These are phyloP conservation scores for Candida saitoana DNA, from an alignment of 805 yeast species.

Conservation along the genomic window DNA sequence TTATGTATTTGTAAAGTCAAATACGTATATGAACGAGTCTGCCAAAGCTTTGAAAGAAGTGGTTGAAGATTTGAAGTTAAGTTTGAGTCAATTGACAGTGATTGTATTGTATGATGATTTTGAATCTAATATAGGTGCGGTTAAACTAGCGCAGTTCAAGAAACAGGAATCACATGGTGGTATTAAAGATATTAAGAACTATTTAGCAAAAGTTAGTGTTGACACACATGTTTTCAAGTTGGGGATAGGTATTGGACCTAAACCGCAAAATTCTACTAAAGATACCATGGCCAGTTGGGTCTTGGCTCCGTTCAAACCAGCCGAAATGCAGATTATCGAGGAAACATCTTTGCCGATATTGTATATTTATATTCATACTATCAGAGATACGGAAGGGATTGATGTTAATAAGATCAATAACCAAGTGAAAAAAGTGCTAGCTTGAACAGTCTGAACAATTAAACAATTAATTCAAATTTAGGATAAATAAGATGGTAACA, in stretches of 20 bases:
- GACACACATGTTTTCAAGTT: slow-evolving; percentile 21
- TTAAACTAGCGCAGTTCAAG: slow-evolving; percentile 26
- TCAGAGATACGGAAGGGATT: slow-evolving; percentile 17
- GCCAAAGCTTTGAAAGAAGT: slow-evolving; percentile 25
- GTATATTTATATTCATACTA: slow-evolving; percentile 18
- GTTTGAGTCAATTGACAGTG: not conserved
- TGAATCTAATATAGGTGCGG: slow-evolving; percentile 28
- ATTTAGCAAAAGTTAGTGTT: not conserved
- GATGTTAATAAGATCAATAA: slow-evolving; percentile 28
- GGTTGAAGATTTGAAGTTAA: slow-evolving; percentile 14
- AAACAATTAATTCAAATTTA: too few species aligned
- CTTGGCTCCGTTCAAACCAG: slow-evolving; percentile 26
- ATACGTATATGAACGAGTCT: slow-evolving; percentile 40
- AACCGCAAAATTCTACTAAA: slow-evolving; percentile 30
- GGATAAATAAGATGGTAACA: too few species aligned
- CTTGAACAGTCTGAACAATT: too few species aligned
- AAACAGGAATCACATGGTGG: slow-evolving; percentile 41
- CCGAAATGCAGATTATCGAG: slow-evolving; percentile 19
- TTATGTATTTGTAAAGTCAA: slow-evolving; percentile 29
- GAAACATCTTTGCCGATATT: slow-evolving; percentile 11
- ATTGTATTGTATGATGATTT: slow-evolving; percentile 36
- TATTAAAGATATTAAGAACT: slow-evolving; percentile 15
- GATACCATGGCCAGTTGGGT: slow-evolving; percentile 40
- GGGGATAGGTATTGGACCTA: slow-evolving; percentile 42
- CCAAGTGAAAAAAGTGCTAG: slow-evolving; percentile 7